Conservation (phyloP, 306 rosid genomes). For the Quercus glauca region DNA sequence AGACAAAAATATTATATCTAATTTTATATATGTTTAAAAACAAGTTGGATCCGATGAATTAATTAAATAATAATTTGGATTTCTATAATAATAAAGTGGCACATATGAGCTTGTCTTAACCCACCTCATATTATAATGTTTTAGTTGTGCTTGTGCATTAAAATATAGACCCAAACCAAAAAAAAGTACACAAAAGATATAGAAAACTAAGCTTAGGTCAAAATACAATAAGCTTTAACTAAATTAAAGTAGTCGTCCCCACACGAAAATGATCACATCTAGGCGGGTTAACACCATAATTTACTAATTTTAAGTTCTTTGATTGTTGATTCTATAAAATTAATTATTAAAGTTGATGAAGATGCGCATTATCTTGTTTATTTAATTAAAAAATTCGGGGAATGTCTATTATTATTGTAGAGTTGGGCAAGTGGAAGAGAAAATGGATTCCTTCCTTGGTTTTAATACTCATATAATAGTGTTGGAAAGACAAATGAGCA, state of each 20-base stretch:
- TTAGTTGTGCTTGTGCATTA: slow-evolving; percentile 33
- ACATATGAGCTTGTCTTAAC: slow-evolving; percentile 38
- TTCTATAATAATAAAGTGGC: slow-evolving; percentile 34
- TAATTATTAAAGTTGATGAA: slow-evolving; percentile 32
- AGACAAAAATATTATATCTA: slow-evolving; percentile 15
- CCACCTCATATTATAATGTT: slow-evolving; percentile 32
- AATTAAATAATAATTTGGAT: slow-evolving; percentile 20
- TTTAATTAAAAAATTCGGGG: slow-evolving; percentile 25
- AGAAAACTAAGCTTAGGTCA: slow-evolving; percentile 43
- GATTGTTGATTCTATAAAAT: neutral
- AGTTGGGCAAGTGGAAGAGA: slow-evolving; percentile 38
- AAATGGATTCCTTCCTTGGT: slow-evolving; percentile 33
- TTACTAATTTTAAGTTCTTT: no score
- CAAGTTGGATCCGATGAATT: slow-evolving; percentile 33
- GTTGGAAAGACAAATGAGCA: slow-evolving; percentile 32
- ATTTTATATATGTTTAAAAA: slow-evolving; percentile 2
- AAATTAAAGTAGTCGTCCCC: slow-evolving; percentile 20
- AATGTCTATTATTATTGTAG: slow-evolving; percentile 21
- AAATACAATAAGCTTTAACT: slow-evolving; percentile 30
- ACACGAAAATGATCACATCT: slow-evolving; percentile 40
- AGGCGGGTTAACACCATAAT: slow-evolving; percentile 36
- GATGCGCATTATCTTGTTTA: slow-evolving; percentile 26
- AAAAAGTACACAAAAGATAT: neutral
- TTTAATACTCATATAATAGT: slow-evolving; percentile 25
- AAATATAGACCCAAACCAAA: slow-evolving; percentile 5